phyloP scores from a whole-genome alignment of 2,329 filamentous ascomycete genomes.

The Trichoderma lentiforme region DNA sequence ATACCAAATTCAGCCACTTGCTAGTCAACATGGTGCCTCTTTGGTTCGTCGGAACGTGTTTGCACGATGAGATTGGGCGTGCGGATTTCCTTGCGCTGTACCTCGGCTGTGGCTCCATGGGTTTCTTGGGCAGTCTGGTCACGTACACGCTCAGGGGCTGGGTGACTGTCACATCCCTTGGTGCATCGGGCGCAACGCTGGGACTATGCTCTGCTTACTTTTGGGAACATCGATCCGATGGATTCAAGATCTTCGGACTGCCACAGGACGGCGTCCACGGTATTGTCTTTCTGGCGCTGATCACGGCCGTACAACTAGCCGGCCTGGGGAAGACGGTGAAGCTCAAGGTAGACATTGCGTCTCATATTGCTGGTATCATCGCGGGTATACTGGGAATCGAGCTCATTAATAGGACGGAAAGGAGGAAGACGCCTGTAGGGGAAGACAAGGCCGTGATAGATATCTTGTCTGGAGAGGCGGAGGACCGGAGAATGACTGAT shows the following conservation, averaged over 20 bases:
- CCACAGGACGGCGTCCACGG: conserved; percentile 57
- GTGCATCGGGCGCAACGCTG: conserved; percentile 63
- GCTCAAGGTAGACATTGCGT: conserved; percentile 48
- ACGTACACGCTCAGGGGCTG: conserved; percentile 45
- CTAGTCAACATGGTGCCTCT: conserved; percentile 62
- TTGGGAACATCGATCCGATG: conserved; percentile 54
- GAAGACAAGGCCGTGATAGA: conserved; percentile 21
- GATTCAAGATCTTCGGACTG: conserved; percentile 55
- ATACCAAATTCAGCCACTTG: conserved; percentile 61
- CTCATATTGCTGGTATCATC: conserved; percentile 51
- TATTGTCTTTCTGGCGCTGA: conserved; percentile 50
- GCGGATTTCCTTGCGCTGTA: conserved; percentile 68
- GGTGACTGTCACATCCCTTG: conserved; percentile 53
- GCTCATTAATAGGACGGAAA: conserved; percentile 27
- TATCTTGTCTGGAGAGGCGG: conserved; percentile 15
- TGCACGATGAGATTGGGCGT: conserved; percentile 69
- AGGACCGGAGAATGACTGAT: not conserved
- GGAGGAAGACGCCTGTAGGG: conserved; percentile 9
- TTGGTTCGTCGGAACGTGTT: conserved; percentile 61
- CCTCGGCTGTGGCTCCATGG: conserved; percentile 54
- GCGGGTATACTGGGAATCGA: conserved; percentile 44
- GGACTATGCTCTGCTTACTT: conserved; percentile 62
- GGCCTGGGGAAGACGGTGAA: conserved; percentile 42
- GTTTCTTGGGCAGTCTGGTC: conserved; percentile 56
- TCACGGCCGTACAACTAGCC: conserved; percentile 49